Evolutionary conservation across 208 protist species (phyloP).

Genomic region (Porcisia deanei): DNA sequence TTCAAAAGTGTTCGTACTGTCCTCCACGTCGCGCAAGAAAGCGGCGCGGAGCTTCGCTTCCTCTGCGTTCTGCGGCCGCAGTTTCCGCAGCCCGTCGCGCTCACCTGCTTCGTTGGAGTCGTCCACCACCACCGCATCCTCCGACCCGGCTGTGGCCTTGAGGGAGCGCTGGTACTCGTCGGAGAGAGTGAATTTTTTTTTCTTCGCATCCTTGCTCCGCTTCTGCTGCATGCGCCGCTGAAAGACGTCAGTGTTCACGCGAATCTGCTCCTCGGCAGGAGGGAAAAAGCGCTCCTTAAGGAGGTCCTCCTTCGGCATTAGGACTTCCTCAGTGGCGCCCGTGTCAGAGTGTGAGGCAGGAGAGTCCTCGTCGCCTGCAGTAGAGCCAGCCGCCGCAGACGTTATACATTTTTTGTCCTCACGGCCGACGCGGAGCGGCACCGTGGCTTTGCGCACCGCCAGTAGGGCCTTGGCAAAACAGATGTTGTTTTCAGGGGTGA

Average conservation of each 20-base stretch:
- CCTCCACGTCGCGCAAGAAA: conserved; percentile 67
- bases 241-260: conserved; percentile 63
- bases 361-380: neutral
- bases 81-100: conserved; percentile 37
- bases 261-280: conserved; percentile 67
- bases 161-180: conserved; percentile 85
- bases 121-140: conserved; percentile 30
- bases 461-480: conserved; percentile 82
- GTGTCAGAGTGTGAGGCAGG: neutral
- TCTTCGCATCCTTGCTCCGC: conserved; percentile 4
- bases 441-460: conserved; percentile 68
- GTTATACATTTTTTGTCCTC: conserved; percentile 15
- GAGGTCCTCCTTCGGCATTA: conserved; percentile 33
- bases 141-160: conserved; percentile 35
- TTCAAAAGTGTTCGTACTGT: conserved; percentile 54
- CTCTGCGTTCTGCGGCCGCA: conserved; percentile 66
- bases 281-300: conserved; percentile 70
- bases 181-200: conserved; percentile 63
- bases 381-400: neutral
- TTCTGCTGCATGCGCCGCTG: conserved; percentile 32
- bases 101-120: conserved; percentile 23
- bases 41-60: conserved; percentile 64
- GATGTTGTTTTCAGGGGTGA: conserved; percentile 80
- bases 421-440: conserved; percentile 10
- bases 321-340: neutral